Evolutionary conservation across 2,329 filamentous ascomycete genomes (phyloP).

Genomic region (Cladosporium cucumerinum): DNA sequence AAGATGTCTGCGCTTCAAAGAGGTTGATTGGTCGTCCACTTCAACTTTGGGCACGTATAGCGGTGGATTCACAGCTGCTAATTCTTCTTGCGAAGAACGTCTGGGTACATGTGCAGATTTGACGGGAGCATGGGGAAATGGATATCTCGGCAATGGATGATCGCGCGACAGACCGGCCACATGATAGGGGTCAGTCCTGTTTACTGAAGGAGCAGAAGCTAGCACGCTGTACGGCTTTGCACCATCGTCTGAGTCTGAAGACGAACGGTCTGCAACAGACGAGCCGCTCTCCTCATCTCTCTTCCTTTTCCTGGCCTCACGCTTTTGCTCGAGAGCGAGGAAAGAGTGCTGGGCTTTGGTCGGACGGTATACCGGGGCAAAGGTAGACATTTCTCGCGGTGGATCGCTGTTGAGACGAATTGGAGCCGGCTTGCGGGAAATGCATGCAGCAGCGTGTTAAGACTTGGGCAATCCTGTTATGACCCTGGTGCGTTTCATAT

Average conservation of each 20-base stretch:
- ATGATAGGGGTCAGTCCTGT: constrained; percentile 34
- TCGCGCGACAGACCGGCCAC: constrained; percentile 42
- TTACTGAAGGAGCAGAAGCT: constrained; percentile 23
- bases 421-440: neutral
- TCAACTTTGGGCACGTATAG: constrained; percentile 33
- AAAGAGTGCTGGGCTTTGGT: constrained; percentile 25
- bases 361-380: constrained; percentile 29
- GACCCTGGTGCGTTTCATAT: constrained; percentile 9
- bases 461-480: constrained; percentile 5
- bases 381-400: constrained; percentile 25
- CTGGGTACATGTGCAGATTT: constrained; percentile 20
- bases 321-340: constrained; percentile 27
- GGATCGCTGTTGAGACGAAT: neutral
- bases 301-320: constrained; percentile 28
- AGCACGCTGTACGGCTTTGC: constrained; percentile 4
- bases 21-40: constrained; percentile 23
- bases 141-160: constrained; percentile 38
- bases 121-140: constrained; percentile 45
- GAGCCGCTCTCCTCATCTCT: constrained; percentile 14
- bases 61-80: constrained; percentile 42
- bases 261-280: neutral
- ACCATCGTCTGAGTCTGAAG: constrained; percentile 8
- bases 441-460: constrained; percentile 3
- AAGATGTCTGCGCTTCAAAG: constrained; percentile 55
- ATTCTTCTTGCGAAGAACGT: constrained; percentile 37